Percentiles rank a stretch among this genome's conserved stretches.
Conservation (phyloP, 2,329 filamentous ascomycete genomes). For the Ampelomyces quisqualis region DNA sequence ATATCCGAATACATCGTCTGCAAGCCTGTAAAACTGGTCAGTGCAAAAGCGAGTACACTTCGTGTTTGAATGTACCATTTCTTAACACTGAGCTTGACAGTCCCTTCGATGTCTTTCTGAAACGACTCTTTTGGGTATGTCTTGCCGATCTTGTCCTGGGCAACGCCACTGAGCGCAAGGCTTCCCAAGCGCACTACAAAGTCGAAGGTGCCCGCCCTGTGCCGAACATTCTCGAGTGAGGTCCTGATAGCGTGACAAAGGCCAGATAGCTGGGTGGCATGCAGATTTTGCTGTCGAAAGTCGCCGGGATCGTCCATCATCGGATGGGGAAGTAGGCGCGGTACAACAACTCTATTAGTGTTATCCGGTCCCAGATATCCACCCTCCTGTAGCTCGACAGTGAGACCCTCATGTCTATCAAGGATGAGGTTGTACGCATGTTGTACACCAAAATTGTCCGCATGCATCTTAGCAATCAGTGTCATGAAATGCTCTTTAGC, state of each 20-base stretch:
- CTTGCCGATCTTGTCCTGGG: conserved; percentile 13
- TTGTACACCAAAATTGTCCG: conserved; percentile 11
- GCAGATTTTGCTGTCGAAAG: conserved; percentile 21
- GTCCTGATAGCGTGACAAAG: conserved; percentile 16
- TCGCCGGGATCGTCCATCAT: conserved; percentile 25
- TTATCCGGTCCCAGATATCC: conserved; percentile 31
- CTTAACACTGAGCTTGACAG: conserved; percentile 16
- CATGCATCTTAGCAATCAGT: conserved; percentile 22
- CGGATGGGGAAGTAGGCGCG: conserved; percentile 16
- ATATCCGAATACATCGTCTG: conserved; percentile 17
- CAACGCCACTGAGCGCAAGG: conserved; percentile 22
- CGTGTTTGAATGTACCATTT: conserved; percentile 23
- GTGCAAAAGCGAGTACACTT: neutral
- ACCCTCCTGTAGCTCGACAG: conserved; percentile 20
- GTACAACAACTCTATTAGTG: conserved; percentile 20
- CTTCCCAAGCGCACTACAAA: conserved; percentile 32
- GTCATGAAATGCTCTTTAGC: conserved; percentile 26
- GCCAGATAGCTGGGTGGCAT: conserved; percentile 10
- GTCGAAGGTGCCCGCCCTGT: conserved; percentile 29
- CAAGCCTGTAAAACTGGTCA: conserved; percentile 17
- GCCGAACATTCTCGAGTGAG: conserved; percentile 25
- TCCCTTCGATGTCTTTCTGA: conserved; percentile 13
- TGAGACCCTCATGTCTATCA: conserved; percentile 26
- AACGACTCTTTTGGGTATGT: conserved; percentile 16
- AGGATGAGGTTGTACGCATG: conserved; percentile 26